Base-by-base conservation (phyloP, 495 filamentous ascomycete genomes). In the Penicillium arizonense region DNA sequence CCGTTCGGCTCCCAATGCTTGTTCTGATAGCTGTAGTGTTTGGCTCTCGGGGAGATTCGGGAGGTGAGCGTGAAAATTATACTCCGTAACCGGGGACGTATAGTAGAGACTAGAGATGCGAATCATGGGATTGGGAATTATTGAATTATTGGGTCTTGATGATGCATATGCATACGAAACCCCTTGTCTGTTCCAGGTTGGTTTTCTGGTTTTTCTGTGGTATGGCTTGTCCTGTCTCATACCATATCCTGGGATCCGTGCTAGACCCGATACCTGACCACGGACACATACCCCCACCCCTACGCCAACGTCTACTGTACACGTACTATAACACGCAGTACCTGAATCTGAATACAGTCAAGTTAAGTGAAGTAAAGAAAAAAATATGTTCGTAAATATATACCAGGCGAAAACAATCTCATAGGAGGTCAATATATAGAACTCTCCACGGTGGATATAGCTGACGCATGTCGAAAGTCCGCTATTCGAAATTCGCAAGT, bases 361-460 rank as follows among this genome's bases (percentile, higher is more conserved):
- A 48, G 38, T 30, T 18, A 18, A 18, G 44, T 36, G 33, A n/a
- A 33, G 32, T 28, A 2, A 39, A 30, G 5, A 49, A 35, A 39
- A 52, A 43, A 47, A 30, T 47, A 58, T 53, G 43, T 65, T 37
- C 54, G 50, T 45, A 49, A 60, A 63, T 65, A 65, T 65, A 49
- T 65, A 65, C 59, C 39, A 50, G 59, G 52, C 39, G 39, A 48
- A 52, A 64, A 50, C 55, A 64, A 47, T 32, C 46, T 41, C 46
- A 30, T 39, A 47, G 16, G 35, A 14, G 26, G 46, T 41, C 44
- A 53, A 53, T 47, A 47, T 54, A 44, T 58, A 55, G 35, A 52
- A 30, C 28, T 7, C 41, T 36, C 44, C 50, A 55, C 45, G 43
- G 47, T 42, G 42, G 46, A 56, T 53, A 49, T 44, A 56, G 61